These are phyloP conservation scores for Apium graveolens DNA, from an alignment of 129 eudicot genomes.

Conservation along the genomic window DNA sequence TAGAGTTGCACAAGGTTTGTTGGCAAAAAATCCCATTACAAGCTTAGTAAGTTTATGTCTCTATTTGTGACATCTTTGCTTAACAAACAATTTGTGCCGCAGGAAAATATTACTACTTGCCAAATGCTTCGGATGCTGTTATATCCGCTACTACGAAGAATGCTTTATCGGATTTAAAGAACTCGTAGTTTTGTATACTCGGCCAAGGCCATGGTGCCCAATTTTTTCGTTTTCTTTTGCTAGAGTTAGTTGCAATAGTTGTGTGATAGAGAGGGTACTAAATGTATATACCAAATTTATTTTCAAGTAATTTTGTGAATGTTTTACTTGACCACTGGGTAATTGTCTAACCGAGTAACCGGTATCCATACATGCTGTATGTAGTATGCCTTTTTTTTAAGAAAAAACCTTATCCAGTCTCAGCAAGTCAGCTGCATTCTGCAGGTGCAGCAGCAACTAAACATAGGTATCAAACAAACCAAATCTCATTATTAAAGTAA, in stretches of 20 bases:
- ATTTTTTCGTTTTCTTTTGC: background rate
- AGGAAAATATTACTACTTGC: slow-evolving; percentile 96
- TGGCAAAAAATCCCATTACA: background rate
- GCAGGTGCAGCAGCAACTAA: background rate
- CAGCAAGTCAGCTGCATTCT: background rate
- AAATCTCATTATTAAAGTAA: too few relatives aligned
- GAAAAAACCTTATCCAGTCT: too few relatives aligned
- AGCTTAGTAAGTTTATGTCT: background rate
- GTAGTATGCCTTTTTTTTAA: too few relatives aligned
- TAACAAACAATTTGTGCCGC: slow-evolving; percentile 13
- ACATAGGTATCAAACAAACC: too few relatives aligned
- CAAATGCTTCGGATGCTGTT: slow-evolving; percentile 95
- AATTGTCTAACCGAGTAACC: too few relatives aligned
- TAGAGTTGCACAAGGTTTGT: slow-evolving; percentile 83
- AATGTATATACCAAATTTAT: background rate
- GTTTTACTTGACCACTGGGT: background rate
- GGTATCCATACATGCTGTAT: too few relatives aligned
- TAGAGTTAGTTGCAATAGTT: background rate
- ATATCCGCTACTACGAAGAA: slow-evolving; percentile 91
- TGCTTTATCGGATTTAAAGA: slow-evolving; percentile 72
- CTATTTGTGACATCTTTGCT: slow-evolving; percentile 8
- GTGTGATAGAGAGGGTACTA: background rate
- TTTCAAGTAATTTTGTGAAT: background rate
- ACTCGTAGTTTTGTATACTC: slow-evolving; percentile 34
- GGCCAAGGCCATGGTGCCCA: slow-evolving; percentile 1